Percentiles rank a stretch among this genome's conserved stretches.
phyloP scores from a whole-genome alignment of 352 stramenopile species.

The Thalassiosira hispida region DNA sequence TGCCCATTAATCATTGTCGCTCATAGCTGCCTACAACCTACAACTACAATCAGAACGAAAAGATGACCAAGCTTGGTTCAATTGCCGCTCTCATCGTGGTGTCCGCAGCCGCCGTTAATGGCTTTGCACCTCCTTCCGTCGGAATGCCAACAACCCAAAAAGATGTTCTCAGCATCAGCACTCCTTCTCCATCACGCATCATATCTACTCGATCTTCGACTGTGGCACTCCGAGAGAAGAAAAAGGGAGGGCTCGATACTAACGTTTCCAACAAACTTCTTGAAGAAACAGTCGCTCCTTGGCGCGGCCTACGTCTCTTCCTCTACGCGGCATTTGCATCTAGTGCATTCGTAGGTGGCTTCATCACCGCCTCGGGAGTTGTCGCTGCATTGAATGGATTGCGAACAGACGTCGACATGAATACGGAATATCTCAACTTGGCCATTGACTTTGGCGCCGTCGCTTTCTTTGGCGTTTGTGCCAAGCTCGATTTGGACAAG shows the following conservation, averaged over 20 bases:
- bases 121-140: not conserved
- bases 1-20: no score
- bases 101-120: not conserved
- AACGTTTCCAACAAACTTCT: constrained; percentile 66
- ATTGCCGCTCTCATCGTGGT: not conserved
- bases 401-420: constrained; percentile 72
- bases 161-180: not conserved
- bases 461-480: constrained; percentile 62
- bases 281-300: constrained; percentile 78
- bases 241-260: not conserved
- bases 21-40: no score
- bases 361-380: constrained; percentile 72
- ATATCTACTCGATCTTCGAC: no score
- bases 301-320: constrained; percentile 77
- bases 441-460: constrained; percentile 84
- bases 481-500: constrained; percentile 76
- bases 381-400: constrained; percentile 54
- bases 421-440: constrained; percentile 77
- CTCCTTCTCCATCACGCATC: not conserved
- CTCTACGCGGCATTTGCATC: constrained; percentile 71
- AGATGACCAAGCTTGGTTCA: not conserved
- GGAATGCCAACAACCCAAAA: not conserved
- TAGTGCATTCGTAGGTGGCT: constrained; percentile 70
- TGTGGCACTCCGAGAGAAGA: no score
- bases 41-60: no score